These are phyloP conservation scores for Pleurotus platypus DNA, from an alignment of 768 basidiomycete species.

Conservation along the genomic window DNA sequence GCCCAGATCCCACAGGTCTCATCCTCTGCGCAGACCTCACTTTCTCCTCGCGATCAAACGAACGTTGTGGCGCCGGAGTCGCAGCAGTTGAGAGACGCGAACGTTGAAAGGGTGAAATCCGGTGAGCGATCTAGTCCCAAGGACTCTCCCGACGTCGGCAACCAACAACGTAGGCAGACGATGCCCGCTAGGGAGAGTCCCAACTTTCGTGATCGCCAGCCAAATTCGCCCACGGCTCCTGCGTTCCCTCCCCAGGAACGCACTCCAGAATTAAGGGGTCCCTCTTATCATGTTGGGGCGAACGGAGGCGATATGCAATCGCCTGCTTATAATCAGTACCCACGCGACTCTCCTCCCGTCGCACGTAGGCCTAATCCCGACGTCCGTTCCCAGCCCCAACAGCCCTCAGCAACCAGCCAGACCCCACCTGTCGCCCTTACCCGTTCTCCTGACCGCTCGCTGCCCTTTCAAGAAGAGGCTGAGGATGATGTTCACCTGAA, in stretches of 20 bases:
- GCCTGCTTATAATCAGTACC: conserved; percentile 45
- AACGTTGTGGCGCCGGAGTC: conserved; percentile 18
- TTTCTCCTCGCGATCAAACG: background rate
- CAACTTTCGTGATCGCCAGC: conserved; percentile 40
- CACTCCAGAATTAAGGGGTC: conserved; percentile 51
- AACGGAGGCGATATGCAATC: conserved; percentile 43
- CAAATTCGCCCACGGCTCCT: conserved; percentile 31
- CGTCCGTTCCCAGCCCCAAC: conserved; percentile 7
- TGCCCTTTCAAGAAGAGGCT: conserved; percentile 74
- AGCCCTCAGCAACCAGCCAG: conserved; percentile 31
- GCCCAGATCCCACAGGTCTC: conserved; percentile 21
- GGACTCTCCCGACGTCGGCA: conserved; percentile 39
- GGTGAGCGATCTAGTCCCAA: conserved; percentile 55
- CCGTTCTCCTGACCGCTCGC: conserved; percentile 66
- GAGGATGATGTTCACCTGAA: conserved; percentile 55
- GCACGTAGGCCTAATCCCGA: conserved; percentile 21
- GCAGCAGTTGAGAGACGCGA: conserved; percentile 48
- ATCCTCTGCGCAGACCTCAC: conserved; percentile 20
- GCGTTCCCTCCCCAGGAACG: conserved; percentile 33
- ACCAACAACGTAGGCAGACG: conserved; percentile 34
- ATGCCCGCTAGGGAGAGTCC: conserved; percentile 42
- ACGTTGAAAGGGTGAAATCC: conserved; percentile 51
- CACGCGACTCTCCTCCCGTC: conserved; percentile 38
- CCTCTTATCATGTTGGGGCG: conserved; percentile 45
- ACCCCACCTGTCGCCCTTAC: conserved; percentile 51